Evolutionary conservation across 2,329 filamentous ascomycete species (phyloP).

Genomic region (Cordyceps tenuipes): DNA sequence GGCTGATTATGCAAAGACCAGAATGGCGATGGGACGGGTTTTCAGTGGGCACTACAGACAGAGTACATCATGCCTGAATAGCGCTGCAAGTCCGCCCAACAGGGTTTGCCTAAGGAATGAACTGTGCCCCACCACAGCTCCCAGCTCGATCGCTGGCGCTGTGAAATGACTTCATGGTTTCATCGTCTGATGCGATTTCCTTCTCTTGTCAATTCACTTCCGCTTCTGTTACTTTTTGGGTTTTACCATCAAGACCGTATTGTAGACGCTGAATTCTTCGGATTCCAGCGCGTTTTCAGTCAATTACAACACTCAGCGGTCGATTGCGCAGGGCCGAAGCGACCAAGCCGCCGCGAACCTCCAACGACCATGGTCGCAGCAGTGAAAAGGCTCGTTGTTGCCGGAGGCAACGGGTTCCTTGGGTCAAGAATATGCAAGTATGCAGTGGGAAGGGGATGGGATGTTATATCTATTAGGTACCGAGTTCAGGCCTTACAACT

Average conservation of each 20-base stretch:
- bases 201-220: not conserved
- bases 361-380: conserved; percentile 38
- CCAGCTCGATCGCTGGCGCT: conserved; percentile 5
- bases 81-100: not conserved
- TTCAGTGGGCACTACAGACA: not conserved
- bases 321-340: not conserved
- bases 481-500: conserved; percentile 3
- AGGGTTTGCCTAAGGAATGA: conserved; percentile 9
- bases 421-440: conserved; percentile 85
- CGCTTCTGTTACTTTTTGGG: not conserved
- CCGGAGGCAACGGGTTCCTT: conserved; percentile 88
- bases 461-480: conserved; percentile 87
- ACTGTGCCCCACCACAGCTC: conserved; percentile 9
- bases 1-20: not conserved
- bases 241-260: not conserved
- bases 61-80: not conserved
- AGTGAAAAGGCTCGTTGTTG: conserved; percentile 77
- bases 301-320: conserved; percentile 12
- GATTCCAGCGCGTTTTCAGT: too few relatives aligned
- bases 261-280: not conserved
- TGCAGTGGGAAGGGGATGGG: conserved; percentile 77
- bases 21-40: not conserved
- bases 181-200: conserved; percentile 4
- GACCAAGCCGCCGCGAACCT: not conserved
- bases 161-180: conserved; percentile 10